These are phyloP conservation scores for Jaltomata sinuosa DNA, from an alignment of 257 asterid genomes.

Conservation along the genomic window DNA sequence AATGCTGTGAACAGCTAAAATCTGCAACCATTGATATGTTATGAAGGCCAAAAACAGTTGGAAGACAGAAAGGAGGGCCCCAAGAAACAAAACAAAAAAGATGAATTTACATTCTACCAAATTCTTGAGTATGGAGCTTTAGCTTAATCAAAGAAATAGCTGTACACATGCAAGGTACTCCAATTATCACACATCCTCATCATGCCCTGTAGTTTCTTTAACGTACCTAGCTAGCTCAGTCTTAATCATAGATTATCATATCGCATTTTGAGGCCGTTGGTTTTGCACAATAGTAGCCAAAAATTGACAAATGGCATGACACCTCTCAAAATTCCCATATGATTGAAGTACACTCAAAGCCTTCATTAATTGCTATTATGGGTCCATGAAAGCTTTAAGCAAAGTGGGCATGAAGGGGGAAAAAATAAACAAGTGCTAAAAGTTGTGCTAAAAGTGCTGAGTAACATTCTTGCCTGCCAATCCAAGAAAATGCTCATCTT, in stretches of 20 bases:
- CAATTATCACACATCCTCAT: not conserved
- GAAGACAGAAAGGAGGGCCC: not conserved
- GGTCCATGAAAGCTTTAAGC: not conserved
- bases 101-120: not conserved
- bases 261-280: not conserved
- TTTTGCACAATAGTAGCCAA: not conserved
- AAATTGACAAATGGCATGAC: not conserved
- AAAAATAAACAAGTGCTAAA: not conserved
- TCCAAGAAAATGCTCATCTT: not conserved
- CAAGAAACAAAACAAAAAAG: not conserved
- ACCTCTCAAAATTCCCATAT: not conserved
- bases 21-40: not conserved
- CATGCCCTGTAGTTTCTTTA: not conserved
- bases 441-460: not conserved
- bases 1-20: not conserved
- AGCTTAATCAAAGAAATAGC: not conserved
- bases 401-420: not conserved
- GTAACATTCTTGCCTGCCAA: not conserved
- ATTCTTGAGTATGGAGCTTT: not conserved
- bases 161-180: constrained; percentile 1
- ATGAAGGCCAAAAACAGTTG: not conserved
- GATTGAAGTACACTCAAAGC: not conserved
- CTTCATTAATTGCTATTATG: not conserved
- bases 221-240: not conserved
- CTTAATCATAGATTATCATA: not conserved